Percentiles rank a stretch among this genome's conserved stretches.
Evolutionary conservation across 2,329 filamentous ascomycete species (phyloP).

Genomic region (Sporothrix schenckii): DNA sequence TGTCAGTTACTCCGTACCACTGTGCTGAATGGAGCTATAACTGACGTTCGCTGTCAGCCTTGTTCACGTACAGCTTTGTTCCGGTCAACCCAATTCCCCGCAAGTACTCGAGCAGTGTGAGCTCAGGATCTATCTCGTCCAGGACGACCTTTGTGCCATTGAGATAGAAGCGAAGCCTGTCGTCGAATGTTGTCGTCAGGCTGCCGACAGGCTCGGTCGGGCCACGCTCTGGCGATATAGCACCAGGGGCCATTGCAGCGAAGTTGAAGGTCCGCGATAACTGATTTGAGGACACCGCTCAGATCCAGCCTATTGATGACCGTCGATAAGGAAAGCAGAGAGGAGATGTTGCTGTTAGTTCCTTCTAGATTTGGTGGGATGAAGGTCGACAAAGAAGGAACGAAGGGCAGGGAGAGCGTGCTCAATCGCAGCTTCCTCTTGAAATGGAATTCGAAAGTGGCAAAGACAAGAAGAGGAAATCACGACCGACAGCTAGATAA

Average conservation of each 20-base stretch:
- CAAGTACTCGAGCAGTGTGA: slow-evolving; percentile 90
- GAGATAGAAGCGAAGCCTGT: slow-evolving; percentile 88
- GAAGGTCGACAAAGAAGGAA: not conserved
- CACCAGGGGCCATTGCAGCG: slow-evolving; percentile 58
- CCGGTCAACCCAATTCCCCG: slow-evolving; percentile 91
- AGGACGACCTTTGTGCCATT: slow-evolving; percentile 89
- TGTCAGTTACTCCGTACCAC: not conserved
- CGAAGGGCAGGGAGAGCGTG: not conserved
- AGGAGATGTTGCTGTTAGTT: not conserved
- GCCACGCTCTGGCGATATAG: slow-evolving; percentile 51
- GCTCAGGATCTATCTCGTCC: slow-evolving; percentile 85
- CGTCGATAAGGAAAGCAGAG: not conserved
- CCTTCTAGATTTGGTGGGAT: not conserved
- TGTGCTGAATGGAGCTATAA: not conserved
- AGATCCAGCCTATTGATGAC: not conserved
- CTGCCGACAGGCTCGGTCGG: slow-evolving; percentile 46
- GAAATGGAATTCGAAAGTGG: slow-evolving; percentile 1
- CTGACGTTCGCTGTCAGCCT: not conserved
- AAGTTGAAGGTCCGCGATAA: not conserved
- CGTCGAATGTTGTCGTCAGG: slow-evolving; percentile 77
- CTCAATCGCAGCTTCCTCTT: slow-evolving; percentile 8
- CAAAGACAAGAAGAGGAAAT: slow-evolving; percentile 9
- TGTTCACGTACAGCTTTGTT: slow-evolving; percentile 71
- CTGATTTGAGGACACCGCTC: not conserved
- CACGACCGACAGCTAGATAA: not conserved